Conservation (phyloP, 768 basidiomycete species). For the Phylloporus scabripes region DNA sequence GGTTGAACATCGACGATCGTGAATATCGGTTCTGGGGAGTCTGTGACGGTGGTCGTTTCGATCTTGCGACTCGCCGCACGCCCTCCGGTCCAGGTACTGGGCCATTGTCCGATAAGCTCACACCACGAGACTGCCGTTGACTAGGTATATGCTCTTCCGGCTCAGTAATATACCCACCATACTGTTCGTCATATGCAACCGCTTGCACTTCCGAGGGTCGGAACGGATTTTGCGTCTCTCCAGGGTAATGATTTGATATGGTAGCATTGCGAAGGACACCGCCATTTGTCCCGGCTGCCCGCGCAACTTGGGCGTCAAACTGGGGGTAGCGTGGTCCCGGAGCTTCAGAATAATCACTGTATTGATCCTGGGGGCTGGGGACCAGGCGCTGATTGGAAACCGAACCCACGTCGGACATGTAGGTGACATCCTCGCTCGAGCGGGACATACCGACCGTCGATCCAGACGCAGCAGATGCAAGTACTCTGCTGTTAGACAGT, state of each 20-base stretch:
- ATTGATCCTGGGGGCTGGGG: constrained; percentile 32
- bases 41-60: constrained; percentile 59
- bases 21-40: constrained; percentile 67
- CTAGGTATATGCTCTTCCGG: constrained; percentile 31
- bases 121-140: constrained; percentile 45
- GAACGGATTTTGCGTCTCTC: constrained; percentile 56
- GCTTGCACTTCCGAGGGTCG: constrained; percentile 41
- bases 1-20: constrained; percentile 46
- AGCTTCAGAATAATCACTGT: constrained; percentile 23
- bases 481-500: constrained; percentile 52
- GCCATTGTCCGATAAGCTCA: constrained; percentile 77
- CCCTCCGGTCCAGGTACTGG: constrained; percentile 75
- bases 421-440: constrained; percentile 39
- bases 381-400: constrained; percentile 43
- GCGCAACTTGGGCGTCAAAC: constrained; percentile 39
- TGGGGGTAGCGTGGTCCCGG: constrained; percentile 21
- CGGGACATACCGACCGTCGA: constrained; percentile 41
- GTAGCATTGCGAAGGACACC: constrained; percentile 38
- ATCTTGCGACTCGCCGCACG: constrained; percentile 73
- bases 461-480: constrained; percentile 38
- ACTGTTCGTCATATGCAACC: constrained; percentile 36
- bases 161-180: constrained; percentile 30
- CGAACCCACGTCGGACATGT: constrained; percentile 32
- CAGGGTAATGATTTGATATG: constrained; percentile 35
- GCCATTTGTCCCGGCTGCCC: constrained; percentile 33